A percentile compares a stretch with the other conserved stretches of the same genome.
phyloP scores from a whole-genome alignment of 1,284 basidiomycete genomes.

The Phaffia rhodozyma region DNA sequence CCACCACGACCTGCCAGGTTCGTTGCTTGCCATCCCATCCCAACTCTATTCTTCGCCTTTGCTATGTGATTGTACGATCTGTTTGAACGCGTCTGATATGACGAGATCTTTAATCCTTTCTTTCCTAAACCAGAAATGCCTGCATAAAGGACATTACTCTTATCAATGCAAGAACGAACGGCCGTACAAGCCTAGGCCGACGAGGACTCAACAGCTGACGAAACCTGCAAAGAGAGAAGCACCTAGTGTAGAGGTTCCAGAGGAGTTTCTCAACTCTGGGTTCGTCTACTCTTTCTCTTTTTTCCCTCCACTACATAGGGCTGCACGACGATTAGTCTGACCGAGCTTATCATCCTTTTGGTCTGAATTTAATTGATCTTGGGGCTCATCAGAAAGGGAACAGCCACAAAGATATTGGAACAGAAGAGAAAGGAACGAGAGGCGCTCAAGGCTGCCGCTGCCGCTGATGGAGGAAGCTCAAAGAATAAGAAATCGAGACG shows the following conservation, averaged over 20 bases:
- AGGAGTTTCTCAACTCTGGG: slow-evolving; percentile 31
- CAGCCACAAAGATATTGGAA: slow-evolving; percentile 34
- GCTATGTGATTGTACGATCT: too few species aligned
- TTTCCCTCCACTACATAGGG: slow-evolving; percentile 18
- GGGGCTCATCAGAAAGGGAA: slow-evolving; percentile 19
- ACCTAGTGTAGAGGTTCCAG: slow-evolving; percentile 33
- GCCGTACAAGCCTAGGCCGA: slow-evolving; percentile 32
- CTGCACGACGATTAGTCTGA: background rate
- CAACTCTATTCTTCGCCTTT: too few species aligned
- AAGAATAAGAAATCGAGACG: slow-evolving; percentile 19
- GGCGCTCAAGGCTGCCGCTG: slow-evolving; percentile 6
- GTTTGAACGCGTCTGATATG: too few species aligned
- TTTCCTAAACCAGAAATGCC: background rate
- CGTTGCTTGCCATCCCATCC: too few species aligned
- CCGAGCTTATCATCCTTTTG: too few species aligned
- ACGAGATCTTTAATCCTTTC: background rate
- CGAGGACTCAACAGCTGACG: slow-evolving; percentile 29
- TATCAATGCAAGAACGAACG: slow-evolving; percentile 34
- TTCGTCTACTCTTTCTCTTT: background rate
- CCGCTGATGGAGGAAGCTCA: background rate
- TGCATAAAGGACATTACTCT: slow-evolving; percentile 26
- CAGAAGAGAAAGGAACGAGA: slow-evolving; percentile 31
- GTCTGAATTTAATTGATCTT: background rate
- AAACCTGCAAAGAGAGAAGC: slow-evolving; percentile 22
- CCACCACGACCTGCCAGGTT: too few species aligned